Evolutionary conservation across 768 basidiomycete species (phyloP).

Genomic region (Suillus ampliporus): DNA sequence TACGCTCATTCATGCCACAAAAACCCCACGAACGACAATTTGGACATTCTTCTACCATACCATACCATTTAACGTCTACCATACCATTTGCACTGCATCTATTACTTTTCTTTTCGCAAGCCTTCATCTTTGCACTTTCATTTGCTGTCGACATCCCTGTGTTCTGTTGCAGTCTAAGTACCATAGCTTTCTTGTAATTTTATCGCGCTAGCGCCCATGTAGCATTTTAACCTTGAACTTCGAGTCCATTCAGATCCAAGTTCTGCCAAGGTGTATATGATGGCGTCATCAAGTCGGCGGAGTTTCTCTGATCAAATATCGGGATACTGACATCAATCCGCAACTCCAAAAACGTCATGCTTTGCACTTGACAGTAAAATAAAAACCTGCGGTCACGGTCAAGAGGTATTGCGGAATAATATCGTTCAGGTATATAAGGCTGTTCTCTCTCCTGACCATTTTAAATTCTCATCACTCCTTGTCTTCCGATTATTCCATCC

Average conservation of each 20-base stretch:
- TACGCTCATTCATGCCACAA: slow-evolving; percentile 30
- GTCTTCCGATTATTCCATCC: not conserved
- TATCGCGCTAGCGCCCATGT: not conserved
- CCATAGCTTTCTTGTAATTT: slow-evolving; percentile 39
- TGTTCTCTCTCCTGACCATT: too few species aligned
- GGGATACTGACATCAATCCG: not conserved
- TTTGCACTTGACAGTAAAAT: not conserved
- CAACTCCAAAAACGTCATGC: slow-evolving; percentile 7
- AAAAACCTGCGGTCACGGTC: not conserved
- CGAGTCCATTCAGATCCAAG: too few species aligned
- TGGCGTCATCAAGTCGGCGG: not conserved
- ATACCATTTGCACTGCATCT: slow-evolving; percentile 35
- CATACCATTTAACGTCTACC: slow-evolving; percentile 37
- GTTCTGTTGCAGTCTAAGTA: slow-evolving; percentile 30
- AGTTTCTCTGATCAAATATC: not conserved
- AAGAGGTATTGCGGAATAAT: too few species aligned
- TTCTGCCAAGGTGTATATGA: too few species aligned
- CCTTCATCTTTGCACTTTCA: slow-evolving; percentile 17
- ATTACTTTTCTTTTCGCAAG: slow-evolving; percentile 24
- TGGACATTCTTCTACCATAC: slow-evolving; percentile 39
- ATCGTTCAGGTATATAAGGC: not conserved
- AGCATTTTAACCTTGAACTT: not conserved
- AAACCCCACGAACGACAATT: slow-evolving; percentile 30
- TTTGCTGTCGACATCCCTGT: slow-evolving; percentile 20
- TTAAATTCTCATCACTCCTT: not conserved